These are phyloP conservation scores for Globisporangium nunn DNA, from an alignment of 352 stramenopile species.

Conservation along the genomic window DNA sequence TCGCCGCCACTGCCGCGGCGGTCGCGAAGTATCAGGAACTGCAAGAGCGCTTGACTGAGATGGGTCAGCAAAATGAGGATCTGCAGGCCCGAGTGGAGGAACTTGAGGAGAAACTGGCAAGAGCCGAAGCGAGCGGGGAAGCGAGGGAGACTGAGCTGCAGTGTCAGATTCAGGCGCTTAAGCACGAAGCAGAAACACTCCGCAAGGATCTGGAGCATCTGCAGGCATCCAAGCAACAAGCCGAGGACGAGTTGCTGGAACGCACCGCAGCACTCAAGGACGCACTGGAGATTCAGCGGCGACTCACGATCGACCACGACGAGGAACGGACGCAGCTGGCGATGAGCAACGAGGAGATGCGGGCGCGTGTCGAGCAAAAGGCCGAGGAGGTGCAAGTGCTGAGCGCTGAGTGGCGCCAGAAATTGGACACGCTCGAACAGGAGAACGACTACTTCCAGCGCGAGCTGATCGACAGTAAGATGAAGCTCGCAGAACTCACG, in stretches of 20 bases:
- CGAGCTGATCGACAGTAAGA: slow-evolving; percentile 80
- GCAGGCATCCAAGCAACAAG: slow-evolving; percentile 34
- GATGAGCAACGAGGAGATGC: slow-evolving; percentile 50
- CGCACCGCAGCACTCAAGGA: slow-evolving; percentile 33
- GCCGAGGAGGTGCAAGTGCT: slow-evolving; percentile 26
- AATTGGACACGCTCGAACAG: slow-evolving; percentile 40
- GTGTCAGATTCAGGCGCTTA: slow-evolving; percentile 39
- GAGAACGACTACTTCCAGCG: slow-evolving; percentile 82
- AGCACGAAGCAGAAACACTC: slow-evolving; percentile 37
- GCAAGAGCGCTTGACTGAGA: slow-evolving; percentile 42
- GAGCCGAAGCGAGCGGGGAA: slow-evolving; percentile 27
- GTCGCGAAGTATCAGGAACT: slow-evolving; percentile 50
- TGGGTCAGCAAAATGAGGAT: slow-evolving; percentile 44
- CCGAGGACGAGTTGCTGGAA: slow-evolving; percentile 43
- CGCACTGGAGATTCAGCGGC: slow-evolving; percentile 35
- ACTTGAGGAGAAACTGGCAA: slow-evolving; percentile 35
- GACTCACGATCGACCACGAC: slow-evolving; percentile 31
- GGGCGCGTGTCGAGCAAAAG: slow-evolving; percentile 31
- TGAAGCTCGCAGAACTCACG: slow-evolving; percentile 69
- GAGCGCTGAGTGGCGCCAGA: slow-evolving; percentile 27
- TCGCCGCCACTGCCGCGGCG: slow-evolving; percentile 34
- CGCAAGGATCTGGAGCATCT: slow-evolving; percentile 43
- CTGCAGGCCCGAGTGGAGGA: slow-evolving; percentile 57
- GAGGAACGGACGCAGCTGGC: slow-evolving; percentile 31
- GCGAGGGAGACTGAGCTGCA: slow-evolving; percentile 41